phyloP scores from a whole-genome alignment of 2,329 filamentous ascomycete species.

The Colletotrichum sp. region DNA sequence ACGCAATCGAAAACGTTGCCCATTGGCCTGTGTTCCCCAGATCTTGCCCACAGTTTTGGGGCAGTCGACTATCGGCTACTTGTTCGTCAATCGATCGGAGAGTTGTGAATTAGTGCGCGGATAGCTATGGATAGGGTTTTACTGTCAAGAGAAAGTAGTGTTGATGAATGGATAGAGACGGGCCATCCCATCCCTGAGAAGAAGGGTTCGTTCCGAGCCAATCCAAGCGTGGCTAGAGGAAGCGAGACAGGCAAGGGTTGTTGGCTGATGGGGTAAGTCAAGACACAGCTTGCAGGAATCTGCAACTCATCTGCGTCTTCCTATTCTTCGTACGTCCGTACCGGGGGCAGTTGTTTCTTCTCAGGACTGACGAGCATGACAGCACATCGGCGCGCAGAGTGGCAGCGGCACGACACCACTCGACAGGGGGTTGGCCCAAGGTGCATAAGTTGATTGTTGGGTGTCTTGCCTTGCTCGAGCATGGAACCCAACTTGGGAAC shows the following conservation, averaged over 20 bases:
- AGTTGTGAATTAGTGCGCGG: background rate
- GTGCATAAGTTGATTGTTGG: background rate
- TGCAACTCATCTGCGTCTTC: slow-evolving; percentile 14
- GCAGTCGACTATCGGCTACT: background rate
- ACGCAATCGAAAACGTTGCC: background rate
- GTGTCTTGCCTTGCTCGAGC: background rate
- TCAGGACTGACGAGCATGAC: slow-evolving; percentile 1
- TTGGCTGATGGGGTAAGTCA: background rate
- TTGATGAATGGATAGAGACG: background rate
- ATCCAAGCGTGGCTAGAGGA: background rate
- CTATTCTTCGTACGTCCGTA: slow-evolving; percentile 17
- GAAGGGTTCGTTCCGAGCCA: background rate
- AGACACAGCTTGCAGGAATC: slow-evolving; percentile 15
- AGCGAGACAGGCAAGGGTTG: background rate
- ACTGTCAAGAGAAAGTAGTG: background rate
- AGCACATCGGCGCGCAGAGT: background rate
- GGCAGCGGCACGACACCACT: slow-evolving; percentile 4
- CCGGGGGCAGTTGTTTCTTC: background rate
- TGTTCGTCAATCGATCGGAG: slow-evolving; percentile 8
- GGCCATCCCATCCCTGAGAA: background rate
- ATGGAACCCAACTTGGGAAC: slow-evolving; percentile 7
- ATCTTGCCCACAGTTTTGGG: slow-evolving; percentile 4
- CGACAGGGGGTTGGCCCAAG: background rate
- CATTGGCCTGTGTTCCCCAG: slow-evolving; percentile 10
- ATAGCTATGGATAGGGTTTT: background rate